These are phyloP conservation scores for Claviceps cyperi DNA, from an alignment of 2,329 filamentous ascomycete species.

Conservation along the genomic window DNA sequence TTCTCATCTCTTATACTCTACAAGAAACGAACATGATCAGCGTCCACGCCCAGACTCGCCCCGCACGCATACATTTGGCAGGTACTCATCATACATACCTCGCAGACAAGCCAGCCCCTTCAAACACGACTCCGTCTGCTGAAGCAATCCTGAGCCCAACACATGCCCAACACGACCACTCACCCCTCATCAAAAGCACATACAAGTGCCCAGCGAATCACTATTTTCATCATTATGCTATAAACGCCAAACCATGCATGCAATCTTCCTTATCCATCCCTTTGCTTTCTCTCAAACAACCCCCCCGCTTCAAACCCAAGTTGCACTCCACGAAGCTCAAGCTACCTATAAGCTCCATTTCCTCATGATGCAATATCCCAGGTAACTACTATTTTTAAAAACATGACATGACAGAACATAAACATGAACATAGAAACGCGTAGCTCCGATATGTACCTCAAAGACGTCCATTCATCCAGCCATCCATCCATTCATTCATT, in stretches of 20 bases:
- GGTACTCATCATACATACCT: too few species aligned
- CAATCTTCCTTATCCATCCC: neutral
- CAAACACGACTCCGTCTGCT: neutral
- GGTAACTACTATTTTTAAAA: neutral
- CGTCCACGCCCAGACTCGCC: too few species aligned
- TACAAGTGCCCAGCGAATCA: neutral
- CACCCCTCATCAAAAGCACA: neutral
- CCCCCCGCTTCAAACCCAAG: neutral
- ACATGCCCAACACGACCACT: too few species aligned
- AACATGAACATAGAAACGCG: neutral
- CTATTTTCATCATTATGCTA: slow-evolving; percentile 1
- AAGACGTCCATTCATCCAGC: neutral
- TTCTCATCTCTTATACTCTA: too few species aligned
- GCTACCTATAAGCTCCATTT: too few species aligned
- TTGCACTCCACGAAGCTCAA: neutral
- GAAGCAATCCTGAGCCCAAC: too few species aligned
- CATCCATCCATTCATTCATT: neutral
- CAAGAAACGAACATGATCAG: too few species aligned
- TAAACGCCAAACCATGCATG: slow-evolving; percentile 4
- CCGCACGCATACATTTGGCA: too few species aligned
- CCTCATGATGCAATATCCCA: too few species aligned
- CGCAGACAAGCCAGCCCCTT: neutral
- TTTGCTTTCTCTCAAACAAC: neutral
- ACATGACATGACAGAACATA: neutral
- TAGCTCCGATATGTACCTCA: neutral